Conservation (phyloP, 345 rosid genomes). For the Psidium friedrichsthalianum region DNA sequence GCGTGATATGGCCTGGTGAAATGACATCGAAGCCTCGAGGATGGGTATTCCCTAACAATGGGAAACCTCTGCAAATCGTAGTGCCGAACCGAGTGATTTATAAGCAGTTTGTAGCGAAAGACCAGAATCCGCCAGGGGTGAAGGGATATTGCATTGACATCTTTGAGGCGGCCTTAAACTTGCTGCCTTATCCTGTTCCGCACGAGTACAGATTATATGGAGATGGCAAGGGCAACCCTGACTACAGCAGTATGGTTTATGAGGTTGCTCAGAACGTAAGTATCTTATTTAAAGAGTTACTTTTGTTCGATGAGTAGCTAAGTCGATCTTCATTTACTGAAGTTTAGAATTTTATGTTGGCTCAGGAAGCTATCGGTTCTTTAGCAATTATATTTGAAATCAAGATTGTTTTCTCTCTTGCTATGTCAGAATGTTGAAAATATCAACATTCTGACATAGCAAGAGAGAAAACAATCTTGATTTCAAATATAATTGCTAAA, state of each 20-base stretch:
- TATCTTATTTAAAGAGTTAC: neutral
- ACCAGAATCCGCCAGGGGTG: constrained; percentile 55
- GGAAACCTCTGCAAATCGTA: constrained; percentile 56
- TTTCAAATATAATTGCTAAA: neutral
- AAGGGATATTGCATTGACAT: constrained; percentile 83
- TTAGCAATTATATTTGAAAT: neutral
- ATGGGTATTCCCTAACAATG: constrained; percentile 90
- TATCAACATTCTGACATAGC: constrained; percentile 47
- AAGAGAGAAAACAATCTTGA: constrained; percentile 10
- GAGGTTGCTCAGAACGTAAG: constrained; percentile 66
- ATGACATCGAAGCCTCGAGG: constrained; percentile 47
- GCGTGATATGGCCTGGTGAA: constrained; percentile 84
- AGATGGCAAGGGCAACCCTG: constrained; percentile 55
- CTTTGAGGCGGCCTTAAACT: constrained; percentile 75
- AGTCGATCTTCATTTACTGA: neutral
- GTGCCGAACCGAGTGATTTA: constrained; percentile 75
- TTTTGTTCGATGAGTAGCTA: neutral
- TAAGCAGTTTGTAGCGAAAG: constrained; percentile 43
- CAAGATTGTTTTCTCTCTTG: constrained; percentile 10
- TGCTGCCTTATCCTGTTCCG: constrained; percentile 86
- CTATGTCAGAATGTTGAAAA: constrained; percentile 49
- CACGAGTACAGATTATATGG: constrained; percentile 50
- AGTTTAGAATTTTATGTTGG: neutral
- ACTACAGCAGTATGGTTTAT: constrained; percentile 39
- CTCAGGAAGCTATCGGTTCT: neutral